phyloP scores from a whole-genome alignment of 768 basidiomycete genomes.

The Leucocoprinus leucothites region DNA sequence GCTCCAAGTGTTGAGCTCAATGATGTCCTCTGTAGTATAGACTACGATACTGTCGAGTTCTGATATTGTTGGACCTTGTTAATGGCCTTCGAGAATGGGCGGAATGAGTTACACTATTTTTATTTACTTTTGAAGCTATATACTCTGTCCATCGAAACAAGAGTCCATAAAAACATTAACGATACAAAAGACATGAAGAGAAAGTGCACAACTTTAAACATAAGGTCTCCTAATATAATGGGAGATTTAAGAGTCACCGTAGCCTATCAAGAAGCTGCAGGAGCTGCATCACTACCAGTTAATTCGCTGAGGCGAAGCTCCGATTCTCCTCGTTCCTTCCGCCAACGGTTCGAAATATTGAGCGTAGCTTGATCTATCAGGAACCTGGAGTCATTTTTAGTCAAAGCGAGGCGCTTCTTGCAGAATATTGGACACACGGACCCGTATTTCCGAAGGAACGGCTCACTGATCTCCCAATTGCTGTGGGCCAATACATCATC shows the following conservation, averaged over 20 bases:
- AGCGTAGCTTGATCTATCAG: conserved; percentile 74
- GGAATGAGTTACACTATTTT: too few species aligned
- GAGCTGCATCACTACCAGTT: conserved; percentile 3
- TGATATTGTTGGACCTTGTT: too few species aligned
- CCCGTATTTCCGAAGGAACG: conserved; percentile 84
- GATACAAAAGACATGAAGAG: background rate
- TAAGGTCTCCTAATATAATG: background rate
- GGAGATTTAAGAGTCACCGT: background rate
- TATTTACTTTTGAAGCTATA: background rate
- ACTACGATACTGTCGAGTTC: too few species aligned
- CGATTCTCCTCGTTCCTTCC: conserved; percentile 74
- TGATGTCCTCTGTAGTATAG: too few species aligned
- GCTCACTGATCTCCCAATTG: conserved; percentile 88
- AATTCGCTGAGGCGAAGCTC: conserved; percentile 57
- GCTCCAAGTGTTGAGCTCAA: background rate
- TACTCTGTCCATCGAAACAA: background rate
- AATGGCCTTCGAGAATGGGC: too few species aligned
- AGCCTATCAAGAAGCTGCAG: background rate
- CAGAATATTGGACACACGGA: conserved; percentile 29
- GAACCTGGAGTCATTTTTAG: conserved; percentile 44
- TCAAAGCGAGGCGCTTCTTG: conserved; percentile 1
- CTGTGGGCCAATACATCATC: conserved; percentile 87
- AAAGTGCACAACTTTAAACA: too few species aligned
- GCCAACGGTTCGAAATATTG: conserved; percentile 81
- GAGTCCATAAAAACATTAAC: conserved; percentile 1